Base-by-base conservation (phyloP, 257 asterid genomes). In the Scutellaria galericulata region DNA sequence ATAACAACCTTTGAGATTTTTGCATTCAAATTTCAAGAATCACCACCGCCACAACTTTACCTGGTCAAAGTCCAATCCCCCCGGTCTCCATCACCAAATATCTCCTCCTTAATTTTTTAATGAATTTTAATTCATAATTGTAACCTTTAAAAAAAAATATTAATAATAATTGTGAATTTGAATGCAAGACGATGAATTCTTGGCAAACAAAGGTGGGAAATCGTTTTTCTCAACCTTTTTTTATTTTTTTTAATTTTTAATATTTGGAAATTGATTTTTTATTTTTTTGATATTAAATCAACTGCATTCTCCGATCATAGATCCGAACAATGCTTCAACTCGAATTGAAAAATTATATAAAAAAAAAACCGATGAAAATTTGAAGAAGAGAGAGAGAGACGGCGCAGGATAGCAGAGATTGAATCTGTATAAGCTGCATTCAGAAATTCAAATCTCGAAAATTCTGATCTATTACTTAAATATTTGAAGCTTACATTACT, bases 71-170 rank as follows among this genome's bases (percentile, higher is more conserved):
- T 13, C 72, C 57, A 53, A 37, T 27, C 41, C 5, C 72, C 58
- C 31, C 66, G 39, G 75, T 77, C 81, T 9, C 64, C 51, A 66
- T 72, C 81, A 41, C 14, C 66, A 54, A 13, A 55, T 40, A 72
- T 66, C 40, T 50, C 31, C 39, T 7, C 9, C 48, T 44, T 6
- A 44, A 7, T 31, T 31, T 31, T 31, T 31, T 31, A 2, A 31
- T 31, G 5, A 31, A 31, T 1, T 31, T 31, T 31, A 1, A 2
- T 31, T 31, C 2, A 31, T 31, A 31, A 31, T 31, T 31, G 5
- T 31, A 31, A 2, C 5, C 5, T 31, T 31, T 31, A 2, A 2
- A 31, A 2, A 2, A 31, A 31, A 2, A 31, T 2, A 31, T 3
- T 31, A 31, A 31, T 2, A 2, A 2, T 4, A 31, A 31, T 31